Base-by-base conservation (phyloP, 176 grass and related monocot species). In the sorghum (Sorghum bicolor) region DNA sequence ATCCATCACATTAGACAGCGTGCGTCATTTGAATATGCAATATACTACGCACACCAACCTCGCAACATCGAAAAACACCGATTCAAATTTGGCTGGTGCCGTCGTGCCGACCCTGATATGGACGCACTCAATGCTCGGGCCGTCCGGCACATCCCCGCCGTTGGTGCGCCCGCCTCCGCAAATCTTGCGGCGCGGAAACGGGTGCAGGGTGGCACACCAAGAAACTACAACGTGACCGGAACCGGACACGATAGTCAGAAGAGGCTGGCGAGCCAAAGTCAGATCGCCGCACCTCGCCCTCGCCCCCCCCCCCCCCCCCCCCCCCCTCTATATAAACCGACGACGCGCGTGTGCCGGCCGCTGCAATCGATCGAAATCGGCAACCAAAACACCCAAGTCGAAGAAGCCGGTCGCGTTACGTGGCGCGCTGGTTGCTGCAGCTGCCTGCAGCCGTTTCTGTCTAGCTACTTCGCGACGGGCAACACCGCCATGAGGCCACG, bases 11-110 rank as follows among this genome's bases (percentile, higher is more conserved):
- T n/a, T n/a, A 12, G 40, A 47, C 38, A 40, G 38, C 38, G 38
- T 40, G 38, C 38, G 38, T 40, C 10, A 40, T 40, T 40, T 40
- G 38, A 40, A 40, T 40, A 40, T 8, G 5, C 4, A 6, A n/a
- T n/a, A n/a, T 40, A 40, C 38, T 2, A n/a, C n/a, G n/a, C n/a
- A n/a, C n/a, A n/a, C 38, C 38, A 12, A 12, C 14, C 3, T 14
- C 41, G 2, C 32, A 33, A 33, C 3, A 9, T 39, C 38, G 1
- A 2, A 12, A 12, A 12, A 41, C 40, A 41, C 31, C 40, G 13
- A 63, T 84, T 83, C 72, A 80, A 88, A 29, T 34, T 41, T 70
- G 82, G 87, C 47, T 1, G 87, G 37, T 57, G 76, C 61, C 82
- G 9, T 69, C 60, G 37, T 57, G 76, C 61, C 82, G 9, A 75